Evolutionary conservation across 83 land plant genomes (phyloP).

Genomic region (Picea abies): DNA sequence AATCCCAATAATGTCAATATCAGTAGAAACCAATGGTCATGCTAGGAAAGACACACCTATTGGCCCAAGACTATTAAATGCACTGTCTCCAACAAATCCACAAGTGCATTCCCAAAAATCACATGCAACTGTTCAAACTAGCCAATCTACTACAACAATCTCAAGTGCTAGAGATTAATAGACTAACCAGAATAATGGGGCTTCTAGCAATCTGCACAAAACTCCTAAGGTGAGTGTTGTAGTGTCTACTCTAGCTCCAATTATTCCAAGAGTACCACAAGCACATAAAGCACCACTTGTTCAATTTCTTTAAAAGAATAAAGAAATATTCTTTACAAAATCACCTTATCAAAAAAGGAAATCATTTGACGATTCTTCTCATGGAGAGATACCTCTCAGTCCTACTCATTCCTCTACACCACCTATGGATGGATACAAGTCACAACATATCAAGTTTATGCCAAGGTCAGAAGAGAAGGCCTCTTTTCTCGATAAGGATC

Average conservation of each 20-base stretch:
- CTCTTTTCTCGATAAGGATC: neutral
- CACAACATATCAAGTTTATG: neutral
- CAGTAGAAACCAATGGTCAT: constrained; percentile 15
- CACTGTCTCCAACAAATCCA: constrained; percentile 6
- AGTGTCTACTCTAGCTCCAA: no score
- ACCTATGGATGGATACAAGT: constrained; percentile 3
- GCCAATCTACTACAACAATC: constrained; percentile 36
- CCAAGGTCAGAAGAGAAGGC: constrained; percentile 6
- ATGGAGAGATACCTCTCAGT: neutral
- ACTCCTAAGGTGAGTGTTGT: constrained; percentile 17
- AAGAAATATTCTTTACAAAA: constrained; percentile 48
- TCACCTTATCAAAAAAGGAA: constrained; percentile 13
- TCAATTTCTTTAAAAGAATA: constrained; percentile 66
- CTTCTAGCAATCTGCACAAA: constrained; percentile 21
- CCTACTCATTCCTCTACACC: neutral
- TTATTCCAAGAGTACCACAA: constrained; percentile 45
- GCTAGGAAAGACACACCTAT: constrained; percentile 8
- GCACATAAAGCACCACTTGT: constrained; percentile 67
- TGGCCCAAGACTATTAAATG: neutral
- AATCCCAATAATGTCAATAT: constrained; percentile 9
- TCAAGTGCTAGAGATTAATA: constrained; percentile 20
- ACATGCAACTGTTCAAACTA: constrained; percentile 11
- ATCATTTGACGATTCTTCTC: constrained; percentile 10
- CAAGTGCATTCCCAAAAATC: neutral
- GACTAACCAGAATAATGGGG: constrained; percentile 16